Base-by-base conservation (phyloP, 2,329 filamentous ascomycete species). In the Cordyceps tenuipes region DNA sequence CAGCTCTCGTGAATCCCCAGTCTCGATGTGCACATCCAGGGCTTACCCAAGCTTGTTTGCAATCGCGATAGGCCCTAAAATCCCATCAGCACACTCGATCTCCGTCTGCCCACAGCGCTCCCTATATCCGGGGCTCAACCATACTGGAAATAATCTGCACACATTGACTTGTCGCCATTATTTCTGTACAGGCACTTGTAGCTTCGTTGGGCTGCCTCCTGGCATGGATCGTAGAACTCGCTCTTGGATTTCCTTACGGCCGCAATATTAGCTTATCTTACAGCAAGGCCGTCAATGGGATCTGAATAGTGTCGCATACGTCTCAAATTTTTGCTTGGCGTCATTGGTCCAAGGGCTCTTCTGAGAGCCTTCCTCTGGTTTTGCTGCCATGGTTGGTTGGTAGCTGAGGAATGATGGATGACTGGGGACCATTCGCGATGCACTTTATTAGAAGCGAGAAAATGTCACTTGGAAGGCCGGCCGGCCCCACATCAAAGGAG, bases 161-260 rank as follows among this genome's bases (percentile, higher is more conserved):
- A 99, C 88, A 97, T 89, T n/a, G 86, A 79, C 65, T 86, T 83
- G 70, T 97, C 91, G 15, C 90, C 92, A 23, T 82, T 86, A 72
- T 99, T 99, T 23, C 94, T 84, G 71, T 91, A 87, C 69, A 99
- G 77, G 69, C 94, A 99, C 72, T 85, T 87, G 66, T 97, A 86
- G 74, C 92, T 97, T 69, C 83, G 83, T 66, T 88, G 79, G 8
- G 94, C 93, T 5, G 91, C 91, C 68, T 96, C 93, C 72, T 97
- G 93, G 74, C 94, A 99, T 2, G 94, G 94, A 68, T 99, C 94
- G 72, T 90, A 91, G 76, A 88, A 97, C 72, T 97, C 87, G 79
- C 91, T 96, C 69, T 87, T 84, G 59, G 81, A 82, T 79, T 97
- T 97, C 66, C 93, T 96, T 68, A 62, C 39, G 50, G 62, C 21